Evolutionary conservation across 768 basidiomycete species (phyloP), one percentile per base, ranked within the genome.

Genomic region (Mycena albidolilacea): DNA sequence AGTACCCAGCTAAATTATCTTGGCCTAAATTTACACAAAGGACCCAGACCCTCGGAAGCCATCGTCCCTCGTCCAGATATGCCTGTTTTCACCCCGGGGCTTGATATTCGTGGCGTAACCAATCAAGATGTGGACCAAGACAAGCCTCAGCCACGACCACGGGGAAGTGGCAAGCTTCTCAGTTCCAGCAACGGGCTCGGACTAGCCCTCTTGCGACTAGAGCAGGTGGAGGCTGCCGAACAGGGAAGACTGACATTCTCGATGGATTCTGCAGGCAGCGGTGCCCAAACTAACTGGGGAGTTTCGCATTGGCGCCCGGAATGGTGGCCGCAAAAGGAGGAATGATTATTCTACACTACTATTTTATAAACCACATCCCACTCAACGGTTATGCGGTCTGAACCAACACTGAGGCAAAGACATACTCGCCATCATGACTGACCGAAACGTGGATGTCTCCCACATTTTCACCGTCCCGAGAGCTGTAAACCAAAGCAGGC

Each of bases 361-460:
- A n/a, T 41, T 17, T 5, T 44, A 50, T 70, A 37, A 54, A 43
- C 7, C 12, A 66, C 38, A 9, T 46, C 30, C n/a, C 37, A 67
- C 65, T 38, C 50, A 62, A 59, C 14, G 50, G 44, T 57, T 38
- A 44, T 67, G 63, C 64, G 61, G 61, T 80, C 82, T 95, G 92
- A 41, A 89, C 87, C 35, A 93, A 71, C 37, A 96, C 94, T 19
- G 89, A 88, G 15, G 93, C 87, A 67, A 91, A 85, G 15, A 94
- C 86, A 78, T 95, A 93, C 52, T 93, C 92, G 12, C 92, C 93
- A 76, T 96, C 95, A 75, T 96, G 95, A 76, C 93, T 95, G 54
- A 94, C 89, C 55, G 93, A 95, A 35, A 90, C 87, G 77, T 95
- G 92, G 19, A 94, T 80, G 9, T 69, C 77, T 17, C 86, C 86